Percentiles rank a stretch among this genome's conserved stretches.
These are phyloP conservation scores for Jackrogersella minutella DNA, from an alignment of 495 filamentous ascomycete species.

Conservation along the genomic window DNA sequence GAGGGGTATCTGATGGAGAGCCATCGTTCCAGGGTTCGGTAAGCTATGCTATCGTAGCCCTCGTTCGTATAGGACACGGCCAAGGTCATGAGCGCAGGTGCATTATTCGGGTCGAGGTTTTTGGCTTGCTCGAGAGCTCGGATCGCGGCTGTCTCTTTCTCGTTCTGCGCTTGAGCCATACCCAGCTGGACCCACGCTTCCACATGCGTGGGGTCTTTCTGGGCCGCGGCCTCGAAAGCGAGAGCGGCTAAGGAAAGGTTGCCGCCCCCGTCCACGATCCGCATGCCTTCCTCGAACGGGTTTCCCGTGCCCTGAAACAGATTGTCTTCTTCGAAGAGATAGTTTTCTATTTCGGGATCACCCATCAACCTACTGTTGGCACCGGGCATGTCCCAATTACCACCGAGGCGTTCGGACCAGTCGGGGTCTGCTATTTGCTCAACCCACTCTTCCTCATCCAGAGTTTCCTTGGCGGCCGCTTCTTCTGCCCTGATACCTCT, in stretches of 20 bases:
- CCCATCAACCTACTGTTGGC: constrained; percentile 65
- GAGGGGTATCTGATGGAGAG: constrained; percentile 89
- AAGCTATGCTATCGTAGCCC: constrained; percentile 95
- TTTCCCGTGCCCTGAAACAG: constrained; percentile 77
- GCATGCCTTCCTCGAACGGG: constrained; percentile 88
- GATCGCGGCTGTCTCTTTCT: constrained; percentile 97
- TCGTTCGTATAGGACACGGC: constrained; percentile 99
- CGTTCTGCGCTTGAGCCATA: constrained; percentile 93
- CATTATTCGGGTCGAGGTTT: constrained; percentile 83
- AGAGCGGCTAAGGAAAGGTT: constrained; percentile 93
- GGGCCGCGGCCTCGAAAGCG: constrained; percentile 96
- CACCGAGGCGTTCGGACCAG: constrained; percentile 72
- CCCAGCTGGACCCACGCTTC: constrained; percentile 94
- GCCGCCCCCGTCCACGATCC: constrained; percentile 89
- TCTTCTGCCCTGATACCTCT: constrained; percentile 84
- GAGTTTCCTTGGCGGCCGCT: constrained; percentile 71
- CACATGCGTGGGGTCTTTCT: constrained; percentile 84
- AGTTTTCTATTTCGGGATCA: constrained; percentile 83
- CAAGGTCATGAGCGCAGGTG: constrained; percentile 90
- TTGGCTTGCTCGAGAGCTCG: constrained; percentile 93
- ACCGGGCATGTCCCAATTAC: constrained; percentile 52
- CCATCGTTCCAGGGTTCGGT: constrained; percentile 97
- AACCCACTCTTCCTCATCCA: constrained; percentile 69
- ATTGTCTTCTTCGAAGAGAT: constrained; percentile 95
- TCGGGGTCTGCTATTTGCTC: constrained; percentile 73